Conservation (phyloP, 2,329 filamentous ascomycete genomes). For the Orbilia javanica region DNA sequence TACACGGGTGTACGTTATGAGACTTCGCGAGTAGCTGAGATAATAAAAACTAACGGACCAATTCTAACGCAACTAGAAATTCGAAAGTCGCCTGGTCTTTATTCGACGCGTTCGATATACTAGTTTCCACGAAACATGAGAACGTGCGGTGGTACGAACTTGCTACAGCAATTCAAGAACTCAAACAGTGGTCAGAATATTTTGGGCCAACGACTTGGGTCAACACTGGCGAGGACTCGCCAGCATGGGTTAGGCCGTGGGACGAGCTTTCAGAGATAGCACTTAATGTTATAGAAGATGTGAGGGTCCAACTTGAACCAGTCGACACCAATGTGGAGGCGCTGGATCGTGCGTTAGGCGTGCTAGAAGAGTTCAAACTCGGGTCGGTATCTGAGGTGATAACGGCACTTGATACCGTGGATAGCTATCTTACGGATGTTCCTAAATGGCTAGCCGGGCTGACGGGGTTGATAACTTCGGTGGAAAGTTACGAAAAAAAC, state of each 20-base stretch:
- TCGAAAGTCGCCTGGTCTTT: constrained; percentile 12
- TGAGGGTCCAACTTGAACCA: constrained; percentile 27
- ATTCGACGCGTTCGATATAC: constrained; percentile 15
- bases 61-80: not conserved
- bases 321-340: constrained; percentile 6
- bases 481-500: not conserved
- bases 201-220: not conserved
- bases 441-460: constrained; percentile 24
- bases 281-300: constrained; percentile 17
- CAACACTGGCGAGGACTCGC: not conserved
- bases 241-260: constrained; percentile 5
- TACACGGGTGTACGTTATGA: not conserved
- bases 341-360: not conserved
- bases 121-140: constrained; percentile 1
- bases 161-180: not conserved
- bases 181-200: constrained; percentile 10
- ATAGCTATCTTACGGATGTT: constrained; percentile 9
- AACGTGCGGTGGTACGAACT: constrained; percentile 10
- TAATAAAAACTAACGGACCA: not conserved
- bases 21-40: not conserved
- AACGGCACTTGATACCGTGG: constrained; percentile 12
- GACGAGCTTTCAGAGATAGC: constrained; percentile 9
- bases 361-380: not conserved
- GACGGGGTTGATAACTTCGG: not conserved
- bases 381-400: not conserved